Evolutionary conservation across 768 basidiomycete species (phyloP).

Genomic region (Neoboletus subvelutipes): DNA sequence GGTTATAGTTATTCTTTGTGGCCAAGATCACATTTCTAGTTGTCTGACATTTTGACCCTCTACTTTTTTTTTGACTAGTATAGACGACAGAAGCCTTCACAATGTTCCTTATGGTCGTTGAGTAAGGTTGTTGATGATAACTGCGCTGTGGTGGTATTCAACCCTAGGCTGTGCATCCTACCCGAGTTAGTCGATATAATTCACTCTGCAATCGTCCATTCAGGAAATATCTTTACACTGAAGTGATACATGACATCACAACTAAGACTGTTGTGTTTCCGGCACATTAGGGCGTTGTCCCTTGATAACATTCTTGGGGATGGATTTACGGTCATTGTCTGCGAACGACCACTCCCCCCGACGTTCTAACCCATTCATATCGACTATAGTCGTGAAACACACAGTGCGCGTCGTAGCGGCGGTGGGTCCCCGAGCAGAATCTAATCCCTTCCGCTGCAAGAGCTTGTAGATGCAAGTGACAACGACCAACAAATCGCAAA

Average conservation of each 20-base stretch:
- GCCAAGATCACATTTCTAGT: background rate
- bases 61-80: background rate
- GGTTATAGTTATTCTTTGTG: background rate
- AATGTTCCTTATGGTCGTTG: background rate
- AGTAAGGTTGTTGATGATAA: too few species aligned
- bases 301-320: background rate
- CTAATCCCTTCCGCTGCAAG: background rate
- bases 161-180: background rate
- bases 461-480: background rate
- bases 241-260: background rate
- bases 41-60: background rate
- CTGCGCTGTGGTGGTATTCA: background rate
- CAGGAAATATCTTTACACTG: background rate
- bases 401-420: background rate
- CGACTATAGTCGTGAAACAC: background rate
- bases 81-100: background rate
- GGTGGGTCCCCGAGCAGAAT: background rate
- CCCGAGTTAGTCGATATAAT: background rate
- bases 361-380: background rate
- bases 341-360: background rate
- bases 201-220: background rate
- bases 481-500: background rate
- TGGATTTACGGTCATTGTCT: background rate
- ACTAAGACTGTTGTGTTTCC: background rate
- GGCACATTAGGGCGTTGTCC: background rate